phyloP scores from a whole-genome alignment of 2,329 filamentous ascomycete species.

The Alternaria metachromatica region DNA sequence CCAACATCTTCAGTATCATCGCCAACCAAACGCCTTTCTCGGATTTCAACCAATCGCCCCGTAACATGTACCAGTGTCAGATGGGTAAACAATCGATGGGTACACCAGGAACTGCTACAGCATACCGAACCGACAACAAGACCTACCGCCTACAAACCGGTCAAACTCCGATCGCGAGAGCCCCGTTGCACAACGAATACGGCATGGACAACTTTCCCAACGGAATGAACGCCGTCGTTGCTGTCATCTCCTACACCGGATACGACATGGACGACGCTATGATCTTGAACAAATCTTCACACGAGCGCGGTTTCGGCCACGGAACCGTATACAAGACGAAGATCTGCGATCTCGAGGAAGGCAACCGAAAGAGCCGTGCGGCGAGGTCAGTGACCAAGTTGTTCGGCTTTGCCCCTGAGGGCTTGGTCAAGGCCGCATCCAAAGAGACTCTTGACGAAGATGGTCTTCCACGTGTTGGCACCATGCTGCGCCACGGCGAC shows the following conservation, averaged over 20 bases:
- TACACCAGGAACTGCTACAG: slow-evolving; percentile 83
- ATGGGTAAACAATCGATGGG: slow-evolving; percentile 98
- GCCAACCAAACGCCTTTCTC: slow-evolving; percentile 99
- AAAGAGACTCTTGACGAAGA: slow-evolving; percentile 82
- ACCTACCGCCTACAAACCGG: slow-evolving; percentile 93
- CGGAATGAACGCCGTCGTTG: slow-evolving; percentile 92
- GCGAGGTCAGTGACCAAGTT: slow-evolving; percentile 76
- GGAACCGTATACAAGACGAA: slow-evolving; percentile 99
- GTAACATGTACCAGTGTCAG: slow-evolving; percentile 93
- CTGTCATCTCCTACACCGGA: slow-evolving; percentile 97
- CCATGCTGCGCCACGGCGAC: slow-evolving; percentile 79
- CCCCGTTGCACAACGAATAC: slow-evolving; percentile 93
- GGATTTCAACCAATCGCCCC: slow-evolving; percentile 96
- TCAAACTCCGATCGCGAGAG: slow-evolving; percentile 90
- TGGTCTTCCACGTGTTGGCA: slow-evolving; percentile 82
- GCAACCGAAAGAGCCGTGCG: slow-evolving; percentile 69
- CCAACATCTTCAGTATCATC: slow-evolving; percentile 95
- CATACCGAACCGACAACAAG: slow-evolving; percentile 96
- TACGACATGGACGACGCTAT: slow-evolving; percentile 99
- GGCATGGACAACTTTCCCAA: slow-evolving; percentile 98
- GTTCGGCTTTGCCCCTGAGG: slow-evolving; percentile 87
- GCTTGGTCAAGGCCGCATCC: slow-evolving; percentile 72
- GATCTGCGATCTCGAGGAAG: slow-evolving; percentile 84
- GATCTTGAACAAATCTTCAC: slow-evolving; percentile 97
- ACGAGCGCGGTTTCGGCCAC: slow-evolving; percentile 94